These are phyloP conservation scores for Penicillium concentricum DNA, from an alignment of 2,329 filamentous ascomycete genomes.

Conservation along the genomic window DNA sequence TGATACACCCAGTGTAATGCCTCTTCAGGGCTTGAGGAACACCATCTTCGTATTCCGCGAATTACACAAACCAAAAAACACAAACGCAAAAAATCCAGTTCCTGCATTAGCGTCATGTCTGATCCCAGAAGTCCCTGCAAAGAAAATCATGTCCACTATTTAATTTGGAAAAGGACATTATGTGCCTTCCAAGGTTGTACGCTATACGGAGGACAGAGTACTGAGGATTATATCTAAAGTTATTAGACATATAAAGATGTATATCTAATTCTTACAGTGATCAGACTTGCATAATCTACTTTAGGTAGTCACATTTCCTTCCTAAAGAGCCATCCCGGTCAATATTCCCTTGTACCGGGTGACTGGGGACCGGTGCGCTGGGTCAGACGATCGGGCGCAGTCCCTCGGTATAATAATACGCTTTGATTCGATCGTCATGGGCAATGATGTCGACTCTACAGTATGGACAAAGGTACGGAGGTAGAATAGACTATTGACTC, in stretches of 20 bases:
- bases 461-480: not conserved
- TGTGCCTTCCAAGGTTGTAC: not conserved
- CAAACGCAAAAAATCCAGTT: slow-evolving; percentile 25
- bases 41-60: not conserved
- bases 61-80: not conserved
- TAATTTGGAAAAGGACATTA: not conserved
- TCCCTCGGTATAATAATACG: slow-evolving; percentile 2
- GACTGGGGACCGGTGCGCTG: slow-evolving; percentile 1
- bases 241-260: not conserved
- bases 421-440: slow-evolving; percentile 6
- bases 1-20: not conserved
- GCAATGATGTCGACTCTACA: slow-evolving; percentile 5
- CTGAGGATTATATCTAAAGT: not conserved
- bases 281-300: slow-evolving; percentile 10
- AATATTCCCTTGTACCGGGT: not conserved
- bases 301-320: not conserved
- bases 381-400: slow-evolving; percentile 10
- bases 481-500: slow-evolving; percentile 18
- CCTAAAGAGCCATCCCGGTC: not conserved
- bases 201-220: not conserved
- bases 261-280: not conserved
- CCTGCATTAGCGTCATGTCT: slow-evolving; percentile 38
- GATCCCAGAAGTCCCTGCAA: slow-evolving; percentile 11
- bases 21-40: not conserved
- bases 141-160: slow-evolving; percentile 9